Evolutionary conservation across 495 filamentous ascomycete genomes (phyloP).

Genomic region (Cairneyella variabilis): DNA sequence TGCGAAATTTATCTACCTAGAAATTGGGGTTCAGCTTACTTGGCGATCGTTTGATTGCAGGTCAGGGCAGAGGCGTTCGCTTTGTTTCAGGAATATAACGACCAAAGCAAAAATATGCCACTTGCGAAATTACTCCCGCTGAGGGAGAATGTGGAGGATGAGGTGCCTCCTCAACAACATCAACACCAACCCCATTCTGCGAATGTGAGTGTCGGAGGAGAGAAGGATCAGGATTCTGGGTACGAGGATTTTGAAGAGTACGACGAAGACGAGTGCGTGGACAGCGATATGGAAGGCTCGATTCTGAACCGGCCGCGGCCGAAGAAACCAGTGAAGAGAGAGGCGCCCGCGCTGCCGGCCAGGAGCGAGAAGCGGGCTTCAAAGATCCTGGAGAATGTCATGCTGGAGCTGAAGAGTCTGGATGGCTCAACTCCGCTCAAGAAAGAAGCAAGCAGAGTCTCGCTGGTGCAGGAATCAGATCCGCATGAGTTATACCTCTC

Average conservation of each 20-base stretch:
- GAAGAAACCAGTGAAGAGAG: constrained; percentile 10
- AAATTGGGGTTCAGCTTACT: too few relatives aligned
- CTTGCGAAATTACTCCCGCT: constrained; percentile 13
- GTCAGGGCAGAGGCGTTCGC: too few relatives aligned
- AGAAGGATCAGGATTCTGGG: constrained; percentile 9
- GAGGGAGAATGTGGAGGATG: constrained; percentile 6
- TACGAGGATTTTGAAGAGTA: constrained; percentile 20
- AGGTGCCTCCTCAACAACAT: background rate
- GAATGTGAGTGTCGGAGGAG: constrained; percentile 6
- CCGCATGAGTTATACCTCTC: constrained; percentile 27
- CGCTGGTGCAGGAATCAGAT: constrained; percentile 15
- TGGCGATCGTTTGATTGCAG: background rate
- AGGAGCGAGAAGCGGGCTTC: constrained; percentile 23
- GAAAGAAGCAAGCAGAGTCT: constrained; percentile 5
- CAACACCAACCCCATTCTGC: constrained; percentile 2
- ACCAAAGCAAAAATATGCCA: constrained; percentile 13
- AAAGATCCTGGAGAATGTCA: constrained; percentile 14
- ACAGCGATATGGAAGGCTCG: constrained; percentile 25
- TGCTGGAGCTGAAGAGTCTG: constrained; percentile 21
- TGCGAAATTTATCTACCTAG: too few relatives aligned
- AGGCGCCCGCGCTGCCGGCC: constrained; percentile 19
- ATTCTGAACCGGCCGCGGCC: constrained; percentile 12
- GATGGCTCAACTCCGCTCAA: constrained; percentile 3
- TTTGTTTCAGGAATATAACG: too few relatives aligned
- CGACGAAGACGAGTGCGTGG: constrained; percentile 15